Percentiles rank a stretch among this genome's conserved stretches.
Evolutionary conservation across 257 asterid genomes (phyloP).

Genomic region (Gentiana macrophylla): DNA sequence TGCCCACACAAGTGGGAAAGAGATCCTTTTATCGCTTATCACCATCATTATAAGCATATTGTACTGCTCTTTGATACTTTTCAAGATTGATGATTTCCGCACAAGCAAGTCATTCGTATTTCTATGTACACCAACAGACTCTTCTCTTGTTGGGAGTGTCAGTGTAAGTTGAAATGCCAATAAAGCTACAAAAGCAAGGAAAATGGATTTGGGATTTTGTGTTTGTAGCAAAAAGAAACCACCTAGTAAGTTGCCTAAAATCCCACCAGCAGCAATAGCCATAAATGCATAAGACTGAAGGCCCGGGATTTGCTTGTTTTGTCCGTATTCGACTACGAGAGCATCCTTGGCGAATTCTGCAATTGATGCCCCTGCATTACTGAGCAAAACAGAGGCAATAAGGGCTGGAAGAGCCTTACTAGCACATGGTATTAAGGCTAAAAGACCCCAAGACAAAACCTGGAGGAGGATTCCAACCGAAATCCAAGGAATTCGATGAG

Average conservation of each 20-base stretch:
- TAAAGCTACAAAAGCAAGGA: conserved; percentile 48
- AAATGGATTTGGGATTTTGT: no score
- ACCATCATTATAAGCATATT: conserved; percentile 33
- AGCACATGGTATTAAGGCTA: conserved; percentile 57
- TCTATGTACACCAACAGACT: conserved; percentile 51
- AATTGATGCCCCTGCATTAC: conserved; percentile 79
- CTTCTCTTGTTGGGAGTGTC: conserved; percentile 46
- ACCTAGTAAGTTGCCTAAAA: conserved; percentile 75
- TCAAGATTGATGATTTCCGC: conserved; percentile 26
- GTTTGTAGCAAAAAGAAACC: conserved; percentile 56
- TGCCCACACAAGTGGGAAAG: no score
- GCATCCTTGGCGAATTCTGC: conserved; percentile 86
- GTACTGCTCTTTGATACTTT: conserved; percentile 40
- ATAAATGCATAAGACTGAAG: conserved; percentile 80
- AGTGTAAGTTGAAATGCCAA: conserved; percentile 52
- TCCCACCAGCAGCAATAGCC: conserved; percentile 74
- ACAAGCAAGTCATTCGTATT: conserved; percentile 15
- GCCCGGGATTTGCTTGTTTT: conserved; percentile 37
- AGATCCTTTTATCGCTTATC: no score
- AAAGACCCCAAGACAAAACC: conserved; percentile 70
- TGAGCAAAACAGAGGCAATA: conserved; percentile 53
- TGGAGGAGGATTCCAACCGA: conserved; percentile 77
- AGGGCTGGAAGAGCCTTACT: conserved; percentile 47
- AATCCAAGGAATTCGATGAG: conserved; percentile 74
- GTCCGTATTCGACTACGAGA: conserved; percentile 72